Evolutionary conservation across 106 monocot genomes (phyloP), one percentile per base, ranked within the genome.

Genomic region (Dendrobium nobile): DNA sequence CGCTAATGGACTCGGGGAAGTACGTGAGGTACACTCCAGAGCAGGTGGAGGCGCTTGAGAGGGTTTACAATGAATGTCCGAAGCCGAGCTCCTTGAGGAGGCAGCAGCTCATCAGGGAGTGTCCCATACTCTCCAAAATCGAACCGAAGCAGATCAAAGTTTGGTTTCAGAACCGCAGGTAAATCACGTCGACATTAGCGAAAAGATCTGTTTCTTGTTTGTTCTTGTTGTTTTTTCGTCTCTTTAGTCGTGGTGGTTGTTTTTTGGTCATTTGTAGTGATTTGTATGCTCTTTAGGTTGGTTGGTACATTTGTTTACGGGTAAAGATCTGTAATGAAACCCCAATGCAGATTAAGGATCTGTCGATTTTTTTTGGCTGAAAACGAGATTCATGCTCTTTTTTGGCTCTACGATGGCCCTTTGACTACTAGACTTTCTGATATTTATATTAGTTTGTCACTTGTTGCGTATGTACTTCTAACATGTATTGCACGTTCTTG

Each of bases 111-210:
- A 93, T 96, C 75, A 77, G 93, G 81, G 96, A 96, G 77, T 96
- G 89, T 79, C 93, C 96, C 26, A 88, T 96, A 54, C 89, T 96
- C 41, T 75, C 85, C 26, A 96, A 96, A 75, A 96, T 96, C 79
- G 96, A 93, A 84, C 89, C 96, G 42, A 96, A 96, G 79, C 96
- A 96, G 91, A 96, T 96, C 81, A 96, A 96, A 77, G 96, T 96
- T 77, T 96, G 96, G 96, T 96, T 93, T 55, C 96, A 96, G 87
- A 96, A 93, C 70, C 86, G 96, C 70, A 96, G 96, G 96, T 96
- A 79, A 86, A 80, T 40, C 4, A 2, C 3, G 2, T 17, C 72
- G 33, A 33, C 70, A 11, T 28, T 3, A 41, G 73, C 24, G 16
- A 17, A 18, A 43, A 42, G 74, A 74, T 74, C 42, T 5, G 41